phyloP scores from a whole-genome alignment of 108 stramenopile species.

The Ochromonas danica region DNA sequence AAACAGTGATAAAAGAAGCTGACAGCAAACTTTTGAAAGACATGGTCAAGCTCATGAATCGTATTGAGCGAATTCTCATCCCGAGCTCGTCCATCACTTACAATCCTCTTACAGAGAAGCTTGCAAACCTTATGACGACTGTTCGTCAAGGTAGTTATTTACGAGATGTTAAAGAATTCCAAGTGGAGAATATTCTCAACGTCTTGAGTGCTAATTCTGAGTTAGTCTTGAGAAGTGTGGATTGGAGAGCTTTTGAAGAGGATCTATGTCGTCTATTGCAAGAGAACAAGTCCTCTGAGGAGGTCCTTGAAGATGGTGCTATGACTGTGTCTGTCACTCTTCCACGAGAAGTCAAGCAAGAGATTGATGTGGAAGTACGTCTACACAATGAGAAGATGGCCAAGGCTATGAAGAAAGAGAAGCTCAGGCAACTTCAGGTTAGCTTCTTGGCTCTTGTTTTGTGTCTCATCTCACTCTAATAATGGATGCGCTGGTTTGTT shows the following conservation, averaged over 20 bases:
- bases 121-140: no score
- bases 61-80: not conserved
- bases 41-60: not conserved
- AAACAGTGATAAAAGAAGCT: not conserved
- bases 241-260: no score
- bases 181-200: not conserved
- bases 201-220: not conserved
- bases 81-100: not conserved
- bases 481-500: no score
- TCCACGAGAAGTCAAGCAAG: not conserved
- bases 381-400: not conserved
- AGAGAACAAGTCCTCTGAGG: no score
- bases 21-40: not conserved
- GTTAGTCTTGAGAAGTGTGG: not conserved
- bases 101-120: not conserved
- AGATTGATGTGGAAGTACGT: not conserved
- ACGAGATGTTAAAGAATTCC: no score
- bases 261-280: no score
- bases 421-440: not conserved
- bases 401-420: not conserved
- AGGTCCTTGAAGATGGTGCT: not conserved
- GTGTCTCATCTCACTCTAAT: no score
- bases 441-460: not conserved
- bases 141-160: no score
- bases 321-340: not conserved